Evolutionary conservation across 2,329 filamentous ascomycete genomes (phyloP), one percentile per base, ranked within the genome.

Genomic region (Aspergillus novoparasiticus): DNA sequence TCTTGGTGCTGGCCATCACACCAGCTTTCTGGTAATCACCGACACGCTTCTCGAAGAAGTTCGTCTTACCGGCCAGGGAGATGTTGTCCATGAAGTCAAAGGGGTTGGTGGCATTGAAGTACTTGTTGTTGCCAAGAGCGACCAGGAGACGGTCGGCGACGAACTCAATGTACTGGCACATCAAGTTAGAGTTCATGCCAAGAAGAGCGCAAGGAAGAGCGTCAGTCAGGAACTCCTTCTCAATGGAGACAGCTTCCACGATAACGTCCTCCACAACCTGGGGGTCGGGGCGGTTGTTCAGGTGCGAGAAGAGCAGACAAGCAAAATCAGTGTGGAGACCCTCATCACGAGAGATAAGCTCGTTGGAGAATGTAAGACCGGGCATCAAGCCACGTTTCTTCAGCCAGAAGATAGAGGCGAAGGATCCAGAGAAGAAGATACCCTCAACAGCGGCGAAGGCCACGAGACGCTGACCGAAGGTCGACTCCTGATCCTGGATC

Each of bases 71-170:
- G 58, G 93, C 92, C 12, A 99, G 87, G 26, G 95, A 98, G 81
- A 99, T 99, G 83, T 97, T 97, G 87, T 99, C 95, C 95, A 99
- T 99, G 82, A 99, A 99, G 86, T 99, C 95, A 79, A 99, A 99
- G 78, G 95, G 95, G 84, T 99, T 99, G 79, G 90, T 87, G 30
- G 90, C 85, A 77, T 95, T 92, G 88, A 96, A 99, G 74, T 91
- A 86, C 86, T 97, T 98, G 73, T 91, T 87, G 81, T 97, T 97
- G 75, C 95, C 95, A 54, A 99, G 91, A 36, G 95, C 90, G 63
- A 98, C 85, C 41, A 99, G 88, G 41, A 99, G 90, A 73, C 95
- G 92, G 80, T 99, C 95, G 68, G 95, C 95, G 56, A 99, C 95
- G 73, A 99, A 99, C 87, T 99, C 95, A 71, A 99, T 99, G 86